Evolutionary conservation across 331 rosid genomes (phyloP).

Genomic region (Phaseolus coccineus): DNA sequence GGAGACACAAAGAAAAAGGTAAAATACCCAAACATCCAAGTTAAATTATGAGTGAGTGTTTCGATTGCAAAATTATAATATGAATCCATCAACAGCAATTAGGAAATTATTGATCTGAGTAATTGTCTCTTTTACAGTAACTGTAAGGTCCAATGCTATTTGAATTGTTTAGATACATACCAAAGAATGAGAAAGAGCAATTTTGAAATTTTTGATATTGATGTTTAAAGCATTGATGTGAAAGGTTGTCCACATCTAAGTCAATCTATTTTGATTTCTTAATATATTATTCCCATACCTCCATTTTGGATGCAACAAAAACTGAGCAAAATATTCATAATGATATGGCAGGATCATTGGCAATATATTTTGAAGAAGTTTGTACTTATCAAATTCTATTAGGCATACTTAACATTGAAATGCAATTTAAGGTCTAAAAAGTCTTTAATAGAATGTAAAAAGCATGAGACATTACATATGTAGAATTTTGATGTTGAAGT

Average conservation of each 20-base stretch:
- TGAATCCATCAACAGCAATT: slow-evolving; percentile 14
- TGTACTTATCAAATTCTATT: background rate
- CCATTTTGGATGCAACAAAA: background rate
- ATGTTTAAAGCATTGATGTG: slow-evolving; percentile 3
- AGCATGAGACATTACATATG: background rate
- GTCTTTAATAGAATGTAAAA: background rate
- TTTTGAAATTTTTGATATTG: slow-evolving; percentile 26
- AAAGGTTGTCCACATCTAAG: background rate
- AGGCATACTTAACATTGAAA: background rate
- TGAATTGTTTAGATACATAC: slow-evolving; percentile 39
- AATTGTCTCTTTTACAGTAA: background rate
- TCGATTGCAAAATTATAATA: slow-evolving; percentile 4
- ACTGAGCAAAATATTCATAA: background rate
- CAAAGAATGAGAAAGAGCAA: slow-evolving; percentile 37
- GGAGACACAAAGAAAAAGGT: slow-evolving; percentile 23
- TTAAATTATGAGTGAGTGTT: slow-evolving; percentile 23
- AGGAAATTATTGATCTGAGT: slow-evolving; percentile 26
- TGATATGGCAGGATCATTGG: slow-evolving; percentile 1
- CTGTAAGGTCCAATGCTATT: slow-evolving; percentile 21
- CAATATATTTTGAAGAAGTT: slow-evolving; percentile 23
- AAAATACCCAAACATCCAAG: background rate
- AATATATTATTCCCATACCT: slow-evolving; percentile 3
- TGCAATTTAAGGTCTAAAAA: background rate
- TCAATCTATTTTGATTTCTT: background rate
- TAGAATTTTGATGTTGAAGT: slow-evolving; percentile 11